Evolutionary conservation across 768 basidiomycete genomes (phyloP).

Genomic region (Amanita muscaria): DNA sequence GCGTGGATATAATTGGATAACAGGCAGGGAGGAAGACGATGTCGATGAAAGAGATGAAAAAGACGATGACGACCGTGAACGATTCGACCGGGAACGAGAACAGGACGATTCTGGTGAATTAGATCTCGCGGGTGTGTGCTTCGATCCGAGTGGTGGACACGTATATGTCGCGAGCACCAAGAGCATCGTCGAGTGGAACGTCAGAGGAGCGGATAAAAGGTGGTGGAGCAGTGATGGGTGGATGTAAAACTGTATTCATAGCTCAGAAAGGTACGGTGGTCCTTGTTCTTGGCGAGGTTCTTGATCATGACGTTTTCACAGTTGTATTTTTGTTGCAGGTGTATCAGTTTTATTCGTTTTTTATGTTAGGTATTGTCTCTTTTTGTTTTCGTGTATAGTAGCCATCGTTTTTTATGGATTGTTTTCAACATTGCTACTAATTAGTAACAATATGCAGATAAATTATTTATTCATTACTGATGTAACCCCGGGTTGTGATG

Average conservation of each 20-base stretch:
- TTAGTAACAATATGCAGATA: too few species aligned
- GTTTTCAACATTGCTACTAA: too few species aligned
- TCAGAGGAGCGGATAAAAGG: constrained; percentile 61
- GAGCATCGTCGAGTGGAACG: constrained; percentile 70
- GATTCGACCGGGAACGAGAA: constrained; percentile 8
- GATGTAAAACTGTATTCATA: constrained; percentile 23
- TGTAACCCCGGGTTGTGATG: too few species aligned
- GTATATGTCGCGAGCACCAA: constrained; percentile 60
- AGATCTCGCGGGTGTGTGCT: constrained; percentile 65
- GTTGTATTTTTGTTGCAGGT: background rate
- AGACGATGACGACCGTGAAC: too few species aligned
- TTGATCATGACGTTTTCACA: too few species aligned
- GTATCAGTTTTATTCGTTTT: background rate
- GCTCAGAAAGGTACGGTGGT: too few species aligned
- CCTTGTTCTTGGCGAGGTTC: too few species aligned
- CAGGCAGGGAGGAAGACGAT: constrained; percentile 8
- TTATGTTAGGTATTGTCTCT: background rate
- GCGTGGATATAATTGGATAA: constrained; percentile 5
- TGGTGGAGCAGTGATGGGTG: constrained; percentile 57
- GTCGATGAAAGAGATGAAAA: constrained; percentile 10
- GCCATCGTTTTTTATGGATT: background rate
- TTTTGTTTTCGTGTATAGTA: background rate
- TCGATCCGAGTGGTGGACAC: constrained; percentile 59
- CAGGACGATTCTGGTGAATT: constrained; percentile 20
- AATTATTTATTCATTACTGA: too few species aligned